A percentile compares a stretch with the other conserved stretches of the same genome.
Evolutionary conservation across 768 basidiomycete genomes (phyloP).

Genomic region (Pleurotus pulmonarius): DNA sequence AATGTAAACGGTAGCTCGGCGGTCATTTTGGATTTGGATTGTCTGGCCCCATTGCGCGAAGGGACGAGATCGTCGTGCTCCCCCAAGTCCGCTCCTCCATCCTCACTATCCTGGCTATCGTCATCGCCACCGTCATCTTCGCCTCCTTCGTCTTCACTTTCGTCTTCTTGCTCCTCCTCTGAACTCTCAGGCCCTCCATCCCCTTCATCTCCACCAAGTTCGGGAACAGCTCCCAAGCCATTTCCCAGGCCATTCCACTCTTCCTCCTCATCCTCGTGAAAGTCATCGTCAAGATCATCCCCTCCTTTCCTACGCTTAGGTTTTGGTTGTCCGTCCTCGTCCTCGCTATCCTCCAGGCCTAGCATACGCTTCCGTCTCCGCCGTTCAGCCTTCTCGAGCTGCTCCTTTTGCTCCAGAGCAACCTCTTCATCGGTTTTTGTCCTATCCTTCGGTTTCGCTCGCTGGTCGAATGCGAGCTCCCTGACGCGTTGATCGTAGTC

Average conservation of each 20-base stretch:
- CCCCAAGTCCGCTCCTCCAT: constrained; percentile 34
- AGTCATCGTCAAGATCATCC: constrained; percentile 94
- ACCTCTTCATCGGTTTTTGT: constrained; percentile 96
- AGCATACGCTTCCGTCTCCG: constrained; percentile 79
- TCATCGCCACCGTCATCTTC: constrained; percentile 32
- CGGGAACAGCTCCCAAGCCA: constrained; percentile 31
- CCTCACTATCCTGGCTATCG: constrained; percentile 23
- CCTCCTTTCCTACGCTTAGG: constrained; percentile 58
- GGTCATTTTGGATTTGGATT: constrained; percentile 22
- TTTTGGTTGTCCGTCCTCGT: constrained; percentile 52
- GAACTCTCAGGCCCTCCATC: constrained; percentile 31
- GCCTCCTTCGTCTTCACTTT: constrained; percentile 24
- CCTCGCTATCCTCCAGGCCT: constrained; percentile 69
- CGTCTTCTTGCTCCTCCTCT: constrained; percentile 40
- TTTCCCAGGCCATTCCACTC: constrained; percentile 38
- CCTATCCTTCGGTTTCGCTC: constrained; percentile 91
- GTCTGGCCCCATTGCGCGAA: constrained; percentile 21
- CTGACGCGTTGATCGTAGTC: constrained; percentile 93
- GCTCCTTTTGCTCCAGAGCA: constrained; percentile 83
- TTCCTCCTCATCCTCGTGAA: constrained; percentile 43
- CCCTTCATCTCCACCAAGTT: constrained; percentile 32
- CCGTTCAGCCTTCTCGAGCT: constrained; percentile 82
- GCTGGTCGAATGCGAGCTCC: constrained; percentile 88
- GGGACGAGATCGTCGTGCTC: constrained; percentile 42
- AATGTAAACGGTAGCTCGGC: constrained; percentile 89